Evolutionary conservation across 1,139 yeast genomes (phyloP).

Genomic region (Lodderomyces elongisporus): DNA sequence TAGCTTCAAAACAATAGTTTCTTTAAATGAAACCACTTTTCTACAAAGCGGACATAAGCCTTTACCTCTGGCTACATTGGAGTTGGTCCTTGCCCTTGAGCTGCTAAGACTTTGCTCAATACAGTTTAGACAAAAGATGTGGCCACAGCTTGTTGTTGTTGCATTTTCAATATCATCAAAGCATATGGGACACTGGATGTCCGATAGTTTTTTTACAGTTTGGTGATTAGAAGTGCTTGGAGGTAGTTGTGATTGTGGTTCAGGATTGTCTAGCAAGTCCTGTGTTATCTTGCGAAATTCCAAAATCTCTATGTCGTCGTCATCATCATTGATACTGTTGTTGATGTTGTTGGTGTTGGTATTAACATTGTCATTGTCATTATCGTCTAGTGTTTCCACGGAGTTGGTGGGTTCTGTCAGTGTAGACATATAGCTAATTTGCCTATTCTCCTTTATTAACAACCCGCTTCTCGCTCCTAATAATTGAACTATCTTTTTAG

Average conservation of each 20-base stretch:
- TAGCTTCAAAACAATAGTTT: constrained; percentile 33
- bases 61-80: constrained; percentile 33
- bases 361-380: too few relatives aligned
- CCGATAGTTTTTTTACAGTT: constrained; percentile 29
- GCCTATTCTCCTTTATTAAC: too few relatives aligned
- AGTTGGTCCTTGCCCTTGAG: constrained; percentile 40
- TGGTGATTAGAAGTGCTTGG: constrained; percentile 13
- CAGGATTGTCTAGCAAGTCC: constrained; percentile 20
- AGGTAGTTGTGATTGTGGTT: constrained; percentile 18
- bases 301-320: constrained; percentile 35
- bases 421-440: too few relatives aligned
- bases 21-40: constrained; percentile 36
- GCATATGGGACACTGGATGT: constrained; percentile 44
- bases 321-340: too few relatives aligned
- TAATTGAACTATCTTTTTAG: too few relatives aligned
- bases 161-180: constrained; percentile 40
- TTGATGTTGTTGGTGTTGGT: too few relatives aligned
- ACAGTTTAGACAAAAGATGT: constrained; percentile 43
- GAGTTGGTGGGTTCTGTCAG: too few relatives aligned
- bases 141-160: constrained; percentile 43
- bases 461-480: too few relatives aligned
- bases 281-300: constrained; percentile 37
- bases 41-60: constrained; percentile 47
- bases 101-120: constrained; percentile 39
- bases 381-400: too few relatives aligned